These are phyloP conservation scores for Aspergillus niger DNA, from an alignment of 2,329 filamentous ascomycete genomes.

Conservation along the genomic window DNA sequence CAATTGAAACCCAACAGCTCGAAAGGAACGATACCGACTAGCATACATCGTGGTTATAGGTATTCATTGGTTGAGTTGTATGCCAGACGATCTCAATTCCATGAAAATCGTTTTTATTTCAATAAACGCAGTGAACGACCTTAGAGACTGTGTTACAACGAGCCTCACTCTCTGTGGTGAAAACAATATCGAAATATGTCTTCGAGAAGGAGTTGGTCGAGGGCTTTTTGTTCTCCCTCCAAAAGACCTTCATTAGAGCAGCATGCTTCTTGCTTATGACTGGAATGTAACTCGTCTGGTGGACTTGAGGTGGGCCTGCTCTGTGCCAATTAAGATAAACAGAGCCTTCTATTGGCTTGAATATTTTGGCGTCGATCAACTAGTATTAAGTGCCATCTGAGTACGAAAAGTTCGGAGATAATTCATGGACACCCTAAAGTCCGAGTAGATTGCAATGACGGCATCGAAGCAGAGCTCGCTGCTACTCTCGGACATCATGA, in stretches of 20 bases:
- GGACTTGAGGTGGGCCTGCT: constrained; percentile 29
- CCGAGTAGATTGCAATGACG: neutral
- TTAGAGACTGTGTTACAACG: constrained; percentile 19
- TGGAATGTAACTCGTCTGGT: constrained; percentile 29
- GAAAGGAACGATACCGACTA: constrained; percentile 13
- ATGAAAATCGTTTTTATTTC: constrained; percentile 17
- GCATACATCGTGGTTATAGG: neutral
- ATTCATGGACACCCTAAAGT: constrained; percentile 8
- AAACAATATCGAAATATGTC: constrained; percentile 29
- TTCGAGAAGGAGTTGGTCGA: constrained; percentile 31
- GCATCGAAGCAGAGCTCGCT: neutral
- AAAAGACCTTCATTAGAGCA: constrained; percentile 43
- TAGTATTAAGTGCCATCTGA: constrained; percentile 10
- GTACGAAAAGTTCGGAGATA: constrained; percentile 7
- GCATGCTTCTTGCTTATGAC: constrained; percentile 27
- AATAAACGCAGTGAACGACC: constrained; percentile 27
- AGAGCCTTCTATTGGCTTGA: constrained; percentile 31
- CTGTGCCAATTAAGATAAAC: constrained; percentile 27
- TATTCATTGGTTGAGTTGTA: constrained; percentile 8
- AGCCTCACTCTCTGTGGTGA: constrained; percentile 31
- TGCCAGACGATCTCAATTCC: constrained; percentile 3
- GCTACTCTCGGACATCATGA: constrained; percentile 5
- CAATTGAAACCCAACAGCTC: constrained; percentile 14
- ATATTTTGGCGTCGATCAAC: constrained; percentile 20
- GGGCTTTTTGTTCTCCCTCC: constrained; percentile 34